Evolutionary conservation across 2,329 filamentous ascomycete species (phyloP).

Genomic region (Ceratocystis cubensis): DNA sequence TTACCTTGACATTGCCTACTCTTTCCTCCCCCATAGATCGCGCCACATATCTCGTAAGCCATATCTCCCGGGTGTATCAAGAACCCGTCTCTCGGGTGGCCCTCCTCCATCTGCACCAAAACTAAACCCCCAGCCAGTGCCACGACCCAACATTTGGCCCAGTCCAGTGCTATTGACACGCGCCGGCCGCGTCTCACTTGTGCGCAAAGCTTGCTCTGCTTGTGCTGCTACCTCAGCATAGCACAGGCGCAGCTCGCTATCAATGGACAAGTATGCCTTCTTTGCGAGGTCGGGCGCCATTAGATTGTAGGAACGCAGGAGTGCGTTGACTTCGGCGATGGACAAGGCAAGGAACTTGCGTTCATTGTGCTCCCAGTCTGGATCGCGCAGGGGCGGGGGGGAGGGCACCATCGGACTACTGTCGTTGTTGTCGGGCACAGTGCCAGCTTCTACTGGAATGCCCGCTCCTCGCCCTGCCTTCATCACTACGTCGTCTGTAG

Average conservation of each 20-base stretch:
- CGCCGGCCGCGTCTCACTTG: too few species aligned
- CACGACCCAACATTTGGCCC: too few species aligned
- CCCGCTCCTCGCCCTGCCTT: constrained; percentile 30
- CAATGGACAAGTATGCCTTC: constrained; percentile 78
- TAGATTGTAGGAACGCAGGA: constrained; percentile 83
- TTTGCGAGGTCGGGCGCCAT: constrained; percentile 87
- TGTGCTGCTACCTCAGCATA: constrained; percentile 76
- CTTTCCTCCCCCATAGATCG: constrained; percentile 48
- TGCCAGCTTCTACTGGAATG: background rate
- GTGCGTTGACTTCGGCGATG: constrained; percentile 62
- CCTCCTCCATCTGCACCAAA: constrained; percentile 48
- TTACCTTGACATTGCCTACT: background rate
- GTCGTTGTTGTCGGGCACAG: background rate
- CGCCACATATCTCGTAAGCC: constrained; percentile 83
- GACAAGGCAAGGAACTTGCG: constrained; percentile 61
- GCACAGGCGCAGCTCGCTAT: constrained; percentile 68
- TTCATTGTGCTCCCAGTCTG: constrained; percentile 62
- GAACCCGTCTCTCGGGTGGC: constrained; percentile 35
- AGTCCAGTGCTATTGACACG: too few species aligned
- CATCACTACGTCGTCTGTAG: constrained; percentile 39
- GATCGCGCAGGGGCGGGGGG: constrained; percentile 57
- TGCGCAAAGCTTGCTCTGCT: constrained; percentile 39
- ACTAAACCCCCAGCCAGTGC: too few species aligned
- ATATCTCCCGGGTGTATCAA: constrained; percentile 58
- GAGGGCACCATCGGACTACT: background rate